Percentiles rank a stretch among this genome's conserved stretches.
Evolutionary conservation across 2,329 filamentous ascomycete genomes (phyloP).

Genomic region (Paramyrothecium sp.): DNA sequence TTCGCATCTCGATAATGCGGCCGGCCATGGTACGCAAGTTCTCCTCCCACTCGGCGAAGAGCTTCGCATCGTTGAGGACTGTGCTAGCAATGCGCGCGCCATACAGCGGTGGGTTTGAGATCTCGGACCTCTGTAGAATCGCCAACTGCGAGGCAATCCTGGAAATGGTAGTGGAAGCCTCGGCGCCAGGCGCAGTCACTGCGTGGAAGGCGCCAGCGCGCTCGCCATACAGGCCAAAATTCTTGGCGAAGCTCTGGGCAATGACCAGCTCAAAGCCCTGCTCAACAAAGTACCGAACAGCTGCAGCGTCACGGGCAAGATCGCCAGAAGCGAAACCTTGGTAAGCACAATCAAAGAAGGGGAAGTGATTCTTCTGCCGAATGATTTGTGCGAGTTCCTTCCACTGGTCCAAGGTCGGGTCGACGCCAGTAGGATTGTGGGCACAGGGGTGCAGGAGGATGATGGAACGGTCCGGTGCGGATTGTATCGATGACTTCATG

Average conservation of each 20-base stretch:
- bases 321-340: slow-evolving; percentile 96
- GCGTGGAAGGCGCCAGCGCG: slow-evolving; percentile 96
- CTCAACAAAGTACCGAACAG: slow-evolving; percentile 91
- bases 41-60: slow-evolving; percentile 90
- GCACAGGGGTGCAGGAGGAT: slow-evolving; percentile 93
- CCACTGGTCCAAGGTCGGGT: slow-evolving; percentile 94
- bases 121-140: slow-evolving; percentile 94
- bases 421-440: slow-evolving; percentile 97
- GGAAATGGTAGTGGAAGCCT: slow-evolving; percentile 58
- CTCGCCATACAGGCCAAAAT: slow-evolving; percentile 96
- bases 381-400: slow-evolving; percentile 80
- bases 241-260: slow-evolving; percentile 95
- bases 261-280: slow-evolving; percentile 87
- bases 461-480: slow-evolving; percentile 76
- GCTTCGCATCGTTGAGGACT: slow-evolving; percentile 75
- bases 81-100: slow-evolving; percentile 85
- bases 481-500: slow-evolving; percentile 70
- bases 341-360: slow-evolving; percentile 98
- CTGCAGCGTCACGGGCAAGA: slow-evolving; percentile 79
- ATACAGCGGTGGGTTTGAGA: slow-evolving; percentile 94
- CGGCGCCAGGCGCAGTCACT: slow-evolving; percentile 70
- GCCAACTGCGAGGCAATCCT: slow-evolving; percentile 85
- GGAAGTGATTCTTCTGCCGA: slow-evolving; percentile 79
- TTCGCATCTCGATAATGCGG: slow-evolving; percentile 90
- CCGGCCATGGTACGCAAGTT: slow-evolving; percentile 93